These are phyloP conservation scores for Epichloe festucae DNA, from an alignment of 2,329 filamentous ascomycete species.

Conservation along the genomic window DNA sequence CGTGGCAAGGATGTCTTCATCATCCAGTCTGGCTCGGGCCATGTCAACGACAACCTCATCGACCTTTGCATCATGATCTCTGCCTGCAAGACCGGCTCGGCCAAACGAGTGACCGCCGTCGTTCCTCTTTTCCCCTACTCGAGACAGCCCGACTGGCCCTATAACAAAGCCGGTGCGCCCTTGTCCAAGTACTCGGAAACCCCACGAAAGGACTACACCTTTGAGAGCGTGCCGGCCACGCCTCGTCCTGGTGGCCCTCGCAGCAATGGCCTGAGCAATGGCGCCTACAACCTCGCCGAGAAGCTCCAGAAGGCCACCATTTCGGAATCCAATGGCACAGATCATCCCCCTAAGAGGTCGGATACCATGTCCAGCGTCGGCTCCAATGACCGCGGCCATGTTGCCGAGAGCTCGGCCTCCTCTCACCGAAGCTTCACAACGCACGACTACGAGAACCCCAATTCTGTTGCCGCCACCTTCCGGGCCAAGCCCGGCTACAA, in stretches of 20 bases:
- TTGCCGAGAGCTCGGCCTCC: conserved; percentile 25
- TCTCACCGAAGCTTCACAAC: conserved; percentile 42
- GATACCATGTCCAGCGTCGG: conserved; percentile 22
- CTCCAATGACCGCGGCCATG: conserved; percentile 24
- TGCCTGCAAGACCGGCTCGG: conserved; percentile 91
- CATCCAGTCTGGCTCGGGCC: conserved; percentile 83
- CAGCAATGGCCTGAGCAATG: conserved; percentile 50
- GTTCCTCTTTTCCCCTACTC: conserved; percentile 95
- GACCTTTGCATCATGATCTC: conserved; percentile 96
- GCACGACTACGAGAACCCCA: conserved; percentile 51
- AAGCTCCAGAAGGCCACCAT: conserved; percentile 57
- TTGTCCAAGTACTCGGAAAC: conserved; percentile 53
- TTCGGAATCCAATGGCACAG: conserved; percentile 22
- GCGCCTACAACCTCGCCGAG: conserved; percentile 56
- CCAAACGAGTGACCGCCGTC: conserved; percentile 84
- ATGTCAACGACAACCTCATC: conserved; percentile 92
- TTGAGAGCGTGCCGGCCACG: conserved; percentile 83
- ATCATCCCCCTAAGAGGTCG: conserved; percentile 24
- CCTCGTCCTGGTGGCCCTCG: conserved; percentile 61
- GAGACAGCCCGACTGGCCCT: conserved; percentile 88
- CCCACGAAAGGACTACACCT: conserved; percentile 57
- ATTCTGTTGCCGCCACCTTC: conserved; percentile 39
- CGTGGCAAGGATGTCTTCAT: conserved; percentile 98
- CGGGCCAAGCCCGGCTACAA: conserved; percentile 87
- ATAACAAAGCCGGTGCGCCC: conserved; percentile 89